Conservation (phyloP, 208 protist species). For the Wallacemonas sp. region DNA sequence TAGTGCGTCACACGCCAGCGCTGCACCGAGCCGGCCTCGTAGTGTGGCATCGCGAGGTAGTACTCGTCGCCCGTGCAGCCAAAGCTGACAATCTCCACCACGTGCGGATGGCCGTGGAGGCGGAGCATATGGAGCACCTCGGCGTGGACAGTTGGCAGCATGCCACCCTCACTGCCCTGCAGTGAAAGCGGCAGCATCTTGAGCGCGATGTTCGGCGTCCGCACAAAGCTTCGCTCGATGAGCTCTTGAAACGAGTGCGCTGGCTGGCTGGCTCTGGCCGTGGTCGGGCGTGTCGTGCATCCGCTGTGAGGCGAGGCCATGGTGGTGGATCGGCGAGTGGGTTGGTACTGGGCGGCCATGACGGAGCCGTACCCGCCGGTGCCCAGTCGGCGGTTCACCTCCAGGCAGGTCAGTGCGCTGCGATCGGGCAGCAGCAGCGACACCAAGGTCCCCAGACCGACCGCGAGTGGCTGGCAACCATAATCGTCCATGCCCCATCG, state of each 20-base stretch:
- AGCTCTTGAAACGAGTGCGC: constrained; percentile 14
- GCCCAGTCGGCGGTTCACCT: constrained; percentile 51
- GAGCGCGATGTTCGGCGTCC: constrained; percentile 39
- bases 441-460: constrained; percentile 63
- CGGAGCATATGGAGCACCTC: constrained; percentile 73
- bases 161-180: constrained; percentile 49
- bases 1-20: constrained; percentile 65
- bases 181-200: constrained; percentile 66
- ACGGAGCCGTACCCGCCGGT: constrained; percentile 78
- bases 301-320: no score
- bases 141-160: constrained; percentile 64
- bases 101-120: constrained; percentile 59
- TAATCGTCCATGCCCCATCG: constrained; percentile 2
- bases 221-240: constrained; percentile 20
- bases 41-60: constrained; percentile 69
- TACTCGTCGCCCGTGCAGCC: constrained; percentile 72
- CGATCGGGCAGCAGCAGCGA: constrained; percentile 51
- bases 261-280: not conserved
- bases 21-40: constrained; percentile 62
- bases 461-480: constrained; percentile 21
- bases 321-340: not conserved
- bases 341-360: constrained; percentile 27
- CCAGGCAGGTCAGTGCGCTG: constrained; percentile 23
- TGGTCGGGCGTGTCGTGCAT: not conserved
- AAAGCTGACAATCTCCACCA: constrained; percentile 61